These are phyloP conservation scores for Pistacia integerrima DNA, from an alignment of 345 rosid genomes.

Conservation along the genomic window DNA sequence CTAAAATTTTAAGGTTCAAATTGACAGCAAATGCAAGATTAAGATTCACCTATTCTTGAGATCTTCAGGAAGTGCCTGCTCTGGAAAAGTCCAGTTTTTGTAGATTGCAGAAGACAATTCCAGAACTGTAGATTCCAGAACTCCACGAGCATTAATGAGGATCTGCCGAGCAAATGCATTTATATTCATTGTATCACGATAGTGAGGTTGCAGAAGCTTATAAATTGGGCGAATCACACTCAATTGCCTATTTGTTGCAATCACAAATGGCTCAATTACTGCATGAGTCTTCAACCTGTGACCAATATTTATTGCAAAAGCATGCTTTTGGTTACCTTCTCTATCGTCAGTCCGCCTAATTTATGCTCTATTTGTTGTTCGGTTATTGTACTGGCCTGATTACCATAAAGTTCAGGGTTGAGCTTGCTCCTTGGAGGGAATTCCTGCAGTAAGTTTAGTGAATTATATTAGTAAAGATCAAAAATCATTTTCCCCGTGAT, in stretches of 20 bases:
- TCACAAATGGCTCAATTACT: conserved; percentile 66
- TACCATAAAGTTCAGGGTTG: conserved; percentile 46
- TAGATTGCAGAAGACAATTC: conserved; percentile 61
- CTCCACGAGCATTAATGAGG: conserved; percentile 63
- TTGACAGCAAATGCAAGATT: neutral
- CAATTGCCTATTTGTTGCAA: conserved; percentile 75
- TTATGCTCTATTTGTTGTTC: conserved; percentile 48
- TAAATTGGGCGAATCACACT: conserved; percentile 79
- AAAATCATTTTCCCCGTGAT: neutral
- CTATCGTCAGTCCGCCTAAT: conserved; percentile 52
- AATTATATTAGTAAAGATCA: neutral
- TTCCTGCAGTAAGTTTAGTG: conserved; percentile 42
- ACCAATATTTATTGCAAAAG: neutral
- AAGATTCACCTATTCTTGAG: conserved; percentile 66
- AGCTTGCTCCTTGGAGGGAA: conserved; percentile 80
- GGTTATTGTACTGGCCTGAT: conserved; percentile 56
- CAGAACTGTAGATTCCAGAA: conserved; percentile 67
- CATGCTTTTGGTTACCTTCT: conserved; percentile 44
- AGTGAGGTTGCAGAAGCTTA: conserved; percentile 77
- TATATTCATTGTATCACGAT: conserved; percentile 80
- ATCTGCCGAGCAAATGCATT: conserved; percentile 65
- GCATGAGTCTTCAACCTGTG: conserved; percentile 75
- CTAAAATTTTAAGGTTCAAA: neutral
- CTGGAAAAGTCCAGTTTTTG: conserved; percentile 61
- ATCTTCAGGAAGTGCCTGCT: conserved; percentile 74